Conservation (phyloP, 2,329 filamentous ascomycete genomes). For the Sclerotinia subarctica region DNA sequence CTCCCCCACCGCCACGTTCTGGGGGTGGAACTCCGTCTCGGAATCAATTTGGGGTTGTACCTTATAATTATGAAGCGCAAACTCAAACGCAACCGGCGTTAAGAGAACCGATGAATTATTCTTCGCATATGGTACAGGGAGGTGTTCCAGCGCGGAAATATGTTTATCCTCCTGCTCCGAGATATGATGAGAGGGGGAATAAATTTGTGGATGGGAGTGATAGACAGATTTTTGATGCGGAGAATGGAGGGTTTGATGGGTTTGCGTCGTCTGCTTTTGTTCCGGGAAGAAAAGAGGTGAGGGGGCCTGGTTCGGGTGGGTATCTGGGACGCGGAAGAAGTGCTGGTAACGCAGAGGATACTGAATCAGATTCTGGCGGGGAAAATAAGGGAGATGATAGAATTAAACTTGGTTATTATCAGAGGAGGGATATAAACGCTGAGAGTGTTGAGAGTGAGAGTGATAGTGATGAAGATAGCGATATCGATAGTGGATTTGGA, state of each 20-base stretch:
- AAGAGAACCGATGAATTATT: conserved; percentile 1
- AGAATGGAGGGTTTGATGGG: too few species aligned
- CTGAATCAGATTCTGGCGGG: background rate
- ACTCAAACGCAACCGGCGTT: background rate
- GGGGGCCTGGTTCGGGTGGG: background rate
- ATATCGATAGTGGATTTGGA: conserved; percentile 12
- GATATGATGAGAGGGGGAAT: background rate
- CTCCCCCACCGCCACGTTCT: too few species aligned
- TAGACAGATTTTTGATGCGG: too few species aligned
- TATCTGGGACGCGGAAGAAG: background rate
- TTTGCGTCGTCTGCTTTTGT: background rate
- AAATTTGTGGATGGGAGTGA: background rate
- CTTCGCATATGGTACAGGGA: background rate
- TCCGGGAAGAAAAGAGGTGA: background rate
- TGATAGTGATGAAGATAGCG: conserved; percentile 11
- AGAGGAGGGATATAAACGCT: background rate
- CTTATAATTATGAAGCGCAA: background rate
- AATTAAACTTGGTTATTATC: too few species aligned
- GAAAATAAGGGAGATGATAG: background rate
- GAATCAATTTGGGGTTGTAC: too few species aligned
- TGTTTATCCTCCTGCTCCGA: background rate
- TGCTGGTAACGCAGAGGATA: too few species aligned
- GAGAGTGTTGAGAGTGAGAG: background rate
- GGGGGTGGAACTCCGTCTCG: too few species aligned
- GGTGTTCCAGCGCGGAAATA: too few species aligned